phyloP scores from a whole-genome alignment of 352 stramenopile genomes.

The Phytopythium kandeliae region DNA sequence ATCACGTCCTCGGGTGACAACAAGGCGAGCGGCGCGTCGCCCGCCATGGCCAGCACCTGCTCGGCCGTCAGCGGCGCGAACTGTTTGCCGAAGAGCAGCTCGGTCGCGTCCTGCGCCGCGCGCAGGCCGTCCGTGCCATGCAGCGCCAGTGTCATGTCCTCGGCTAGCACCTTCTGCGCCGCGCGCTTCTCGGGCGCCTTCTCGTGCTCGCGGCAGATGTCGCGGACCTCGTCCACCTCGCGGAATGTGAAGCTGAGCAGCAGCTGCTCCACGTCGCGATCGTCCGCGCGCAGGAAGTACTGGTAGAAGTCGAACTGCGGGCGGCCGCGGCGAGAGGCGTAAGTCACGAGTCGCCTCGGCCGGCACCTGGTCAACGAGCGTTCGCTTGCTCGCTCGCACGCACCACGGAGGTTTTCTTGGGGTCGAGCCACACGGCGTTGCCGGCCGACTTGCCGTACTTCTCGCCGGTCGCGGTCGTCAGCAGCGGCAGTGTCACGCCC shows the following conservation, averaged over 20 bases:
- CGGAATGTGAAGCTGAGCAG: conserved; percentile 98
- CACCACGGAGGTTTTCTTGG: conserved; percentile 92
- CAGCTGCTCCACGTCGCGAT: conserved; percentile 93
- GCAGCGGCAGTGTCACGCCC: conserved; percentile 94
- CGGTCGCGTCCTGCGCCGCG: conserved; percentile 50
- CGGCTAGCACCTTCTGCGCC: conserved; percentile 64
- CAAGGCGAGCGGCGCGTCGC: conserved; percentile 46
- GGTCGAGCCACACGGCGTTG: conserved; percentile 98
- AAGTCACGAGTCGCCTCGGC: conserved; percentile 1
- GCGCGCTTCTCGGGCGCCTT: conserved; percentile 75
- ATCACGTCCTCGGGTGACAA: conserved; percentile 48
- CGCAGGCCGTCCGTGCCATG: conserved; percentile 87
- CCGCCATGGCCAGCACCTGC: conserved; percentile 63
- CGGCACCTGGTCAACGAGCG: conserved; percentile 39
- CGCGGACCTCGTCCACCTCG: conserved; percentile 88
- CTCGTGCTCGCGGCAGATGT: conserved; percentile 76
- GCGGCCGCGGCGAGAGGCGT: conserved; percentile 3
- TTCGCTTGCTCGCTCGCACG: too few relatives aligned
- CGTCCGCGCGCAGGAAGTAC: conserved; percentile 86
- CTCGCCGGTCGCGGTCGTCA: conserved; percentile 96
- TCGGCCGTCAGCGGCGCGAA: conserved; percentile 49
- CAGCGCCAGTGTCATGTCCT: conserved; percentile 90
- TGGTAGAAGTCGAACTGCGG: conserved; percentile 91
- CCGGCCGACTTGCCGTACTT: conserved; percentile 99
- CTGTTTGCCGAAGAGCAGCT: conserved; percentile 65